These are phyloP conservation scores for Fusarium sp. DNA, from an alignment of 2,329 filamentous ascomycete species.

Conservation along the genomic window DNA sequence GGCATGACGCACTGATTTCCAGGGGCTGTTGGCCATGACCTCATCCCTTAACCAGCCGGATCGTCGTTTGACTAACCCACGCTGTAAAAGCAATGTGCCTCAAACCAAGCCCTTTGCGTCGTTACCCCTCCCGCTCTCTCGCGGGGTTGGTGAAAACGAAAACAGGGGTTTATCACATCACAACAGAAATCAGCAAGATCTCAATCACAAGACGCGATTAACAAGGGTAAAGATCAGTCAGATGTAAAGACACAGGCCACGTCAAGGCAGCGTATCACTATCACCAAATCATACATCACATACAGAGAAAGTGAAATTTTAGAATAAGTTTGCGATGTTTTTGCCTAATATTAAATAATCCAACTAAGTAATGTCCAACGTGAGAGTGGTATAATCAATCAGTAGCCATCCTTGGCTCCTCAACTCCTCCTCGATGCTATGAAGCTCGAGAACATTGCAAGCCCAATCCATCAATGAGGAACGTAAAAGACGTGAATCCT, in stretches of 20 bases:
- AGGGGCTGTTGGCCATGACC: constrained; percentile 45
- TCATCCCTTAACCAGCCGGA: constrained; percentile 35
- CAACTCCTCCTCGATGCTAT: constrained; percentile 37
- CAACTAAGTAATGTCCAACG: constrained; percentile 32
- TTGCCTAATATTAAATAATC: constrained; percentile 39
- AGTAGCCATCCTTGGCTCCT: constrained; percentile 31
- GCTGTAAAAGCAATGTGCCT: constrained; percentile 30
- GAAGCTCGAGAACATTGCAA: constrained; percentile 34
- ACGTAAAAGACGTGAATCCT: constrained; percentile 41
- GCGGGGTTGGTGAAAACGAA: constrained; percentile 22
- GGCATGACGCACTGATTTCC: constrained; percentile 43
- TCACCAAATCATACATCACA: constrained; percentile 3
- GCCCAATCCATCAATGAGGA: constrained; percentile 37
- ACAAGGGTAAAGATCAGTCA: not conserved
- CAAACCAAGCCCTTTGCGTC: constrained; percentile 32
- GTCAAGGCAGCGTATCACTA: not conserved
- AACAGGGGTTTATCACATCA: constrained; percentile 22
- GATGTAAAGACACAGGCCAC: not conserved
- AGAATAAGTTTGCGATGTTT: constrained; percentile 42
- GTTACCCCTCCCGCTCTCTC: constrained; percentile 16
- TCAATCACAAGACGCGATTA: not conserved
- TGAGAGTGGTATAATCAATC: constrained; percentile 36
- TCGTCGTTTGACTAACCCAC: constrained; percentile 30
- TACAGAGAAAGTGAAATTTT: not conserved
- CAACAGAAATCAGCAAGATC: constrained; percentile 6